These are phyloP conservation scores for Hemerocallis citrina DNA, from an alignment of 106 monocot genomes.

Conservation along the genomic window DNA sequence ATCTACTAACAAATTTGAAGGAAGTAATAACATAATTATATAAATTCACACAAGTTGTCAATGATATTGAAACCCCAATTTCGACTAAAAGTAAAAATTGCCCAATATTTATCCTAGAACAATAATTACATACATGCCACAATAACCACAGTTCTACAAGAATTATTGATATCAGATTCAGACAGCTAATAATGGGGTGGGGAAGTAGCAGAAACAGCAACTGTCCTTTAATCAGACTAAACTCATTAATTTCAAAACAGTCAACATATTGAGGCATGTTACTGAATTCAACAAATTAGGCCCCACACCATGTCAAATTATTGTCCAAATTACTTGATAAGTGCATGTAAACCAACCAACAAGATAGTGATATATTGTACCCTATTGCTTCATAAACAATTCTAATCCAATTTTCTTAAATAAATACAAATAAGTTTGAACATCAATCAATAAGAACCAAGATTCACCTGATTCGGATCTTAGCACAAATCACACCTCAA, in stretches of 20 bases:
- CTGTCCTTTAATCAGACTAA: neutral
- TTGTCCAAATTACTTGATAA: neutral
- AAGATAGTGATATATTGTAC: neutral
- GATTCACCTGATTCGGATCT: neutral
- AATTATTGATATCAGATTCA: neutral
- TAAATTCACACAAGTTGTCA: no score
- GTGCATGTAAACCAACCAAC: constrained; percentile 1
- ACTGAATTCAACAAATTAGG: neutral
- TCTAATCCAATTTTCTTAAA: neutral
- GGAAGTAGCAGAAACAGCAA: neutral
- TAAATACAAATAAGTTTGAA: neutral
- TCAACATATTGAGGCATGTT: neutral
- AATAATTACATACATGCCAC: no score
- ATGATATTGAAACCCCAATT: no score
- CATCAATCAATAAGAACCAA: neutral
- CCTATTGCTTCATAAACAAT: constrained; percentile 2
- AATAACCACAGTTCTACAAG: neutral
- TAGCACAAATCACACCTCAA: neutral
- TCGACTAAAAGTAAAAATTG: no score
- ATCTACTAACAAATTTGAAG: neutral
- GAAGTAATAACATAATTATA: no score
- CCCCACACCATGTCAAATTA: neutral
- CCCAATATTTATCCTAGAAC: no score
- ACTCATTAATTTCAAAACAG: neutral
- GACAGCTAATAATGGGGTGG: neutral